Evolutionary conservation across 2,329 filamentous ascomycete species (phyloP), one percentile per base, ranked within the genome.

Genomic region (Alternaria ventricosa): DNA sequence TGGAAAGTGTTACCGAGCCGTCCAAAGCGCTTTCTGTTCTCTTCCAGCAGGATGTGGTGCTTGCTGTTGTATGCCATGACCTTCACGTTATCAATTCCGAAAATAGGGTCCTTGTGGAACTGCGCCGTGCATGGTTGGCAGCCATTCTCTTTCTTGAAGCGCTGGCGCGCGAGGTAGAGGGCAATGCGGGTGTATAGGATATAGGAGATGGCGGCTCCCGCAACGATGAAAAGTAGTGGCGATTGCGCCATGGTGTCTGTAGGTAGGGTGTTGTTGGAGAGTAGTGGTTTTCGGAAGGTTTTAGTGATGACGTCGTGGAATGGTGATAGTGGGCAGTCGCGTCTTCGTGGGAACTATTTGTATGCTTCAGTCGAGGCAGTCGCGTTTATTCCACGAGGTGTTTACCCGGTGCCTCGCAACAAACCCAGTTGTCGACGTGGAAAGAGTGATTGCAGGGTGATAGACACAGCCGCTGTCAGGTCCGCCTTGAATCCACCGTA

Each of bases 81-180:
- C 41, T 78, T 67, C 61, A 88, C 79, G 43, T 84, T 73, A 71
- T 88, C 85, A 25, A 85, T 68, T 3, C 87, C 88, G 4, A 88
- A 76, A 58, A 89, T 69, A 0, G 83, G 85, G 67, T 89, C 88
- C 58, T 82, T 82, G 75, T 87, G 84, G 4, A 84, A 84, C 63
- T 82, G 85, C 9, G 66, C 61, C 3, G 75, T 71, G n/a, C 81
- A 80, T 9, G 81, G 80, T 53, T 84, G 76, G 72, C 86, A 87
- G 51, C 84, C 84, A 70, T 85, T 79, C 28, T 79, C 75, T 20
- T 75, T 77, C 58, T 75, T 80, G 53, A 82, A 72, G 12, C 74
- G 75, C 45, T 79, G 75, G 13, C 82, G 80, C 49, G 65, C 69
- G 54, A 77, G 68, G 64, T 79, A 80, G 3, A 80, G 70, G 4